Conservation (phyloP, 106 monocot genomes). For the Dendrobium huoshanense region DNA sequence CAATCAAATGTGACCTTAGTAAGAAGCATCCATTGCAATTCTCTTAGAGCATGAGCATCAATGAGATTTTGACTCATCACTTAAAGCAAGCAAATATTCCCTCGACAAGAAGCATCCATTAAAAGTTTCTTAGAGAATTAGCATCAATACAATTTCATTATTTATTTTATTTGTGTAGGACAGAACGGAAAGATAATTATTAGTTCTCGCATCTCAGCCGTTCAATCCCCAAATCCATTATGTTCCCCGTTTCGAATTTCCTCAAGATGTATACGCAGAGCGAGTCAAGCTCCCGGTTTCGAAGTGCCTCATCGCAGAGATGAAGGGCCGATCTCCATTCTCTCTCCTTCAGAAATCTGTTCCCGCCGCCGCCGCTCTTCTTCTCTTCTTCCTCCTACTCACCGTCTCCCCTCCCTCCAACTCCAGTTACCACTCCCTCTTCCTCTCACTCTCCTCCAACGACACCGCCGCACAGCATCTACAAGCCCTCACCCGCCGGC, state of each 20-base stretch:
- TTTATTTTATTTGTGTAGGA: no score
- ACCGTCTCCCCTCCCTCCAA: conserved; percentile 26
- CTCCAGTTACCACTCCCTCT: conserved; percentile 23
- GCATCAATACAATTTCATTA: no score
- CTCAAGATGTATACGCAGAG: background rate
- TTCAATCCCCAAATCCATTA: background rate
- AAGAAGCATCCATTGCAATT: no score
- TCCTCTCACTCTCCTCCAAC: conserved; percentile 52
- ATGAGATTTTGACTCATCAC: no score
- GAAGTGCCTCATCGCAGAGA: background rate
- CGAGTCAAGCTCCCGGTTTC: background rate
- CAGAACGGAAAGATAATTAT: no score
- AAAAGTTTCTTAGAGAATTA: no score
- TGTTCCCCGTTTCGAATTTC: background rate
- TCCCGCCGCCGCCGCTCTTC: conserved; percentile 8
- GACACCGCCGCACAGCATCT: conserved; percentile 45
- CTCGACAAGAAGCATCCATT: no score
- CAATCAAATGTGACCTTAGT: no score
- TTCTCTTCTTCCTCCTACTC: conserved; percentile 14
- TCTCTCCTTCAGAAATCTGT: background rate
- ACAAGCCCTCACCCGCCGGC: conserved; percentile 46
- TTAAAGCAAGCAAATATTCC: no score
- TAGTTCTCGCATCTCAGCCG: background rate
- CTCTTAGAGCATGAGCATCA: no score
- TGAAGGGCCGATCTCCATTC: background rate